Base-by-base conservation (phyloP, 768 basidiomycete species). In the Lactarius akahatsu region DNA sequence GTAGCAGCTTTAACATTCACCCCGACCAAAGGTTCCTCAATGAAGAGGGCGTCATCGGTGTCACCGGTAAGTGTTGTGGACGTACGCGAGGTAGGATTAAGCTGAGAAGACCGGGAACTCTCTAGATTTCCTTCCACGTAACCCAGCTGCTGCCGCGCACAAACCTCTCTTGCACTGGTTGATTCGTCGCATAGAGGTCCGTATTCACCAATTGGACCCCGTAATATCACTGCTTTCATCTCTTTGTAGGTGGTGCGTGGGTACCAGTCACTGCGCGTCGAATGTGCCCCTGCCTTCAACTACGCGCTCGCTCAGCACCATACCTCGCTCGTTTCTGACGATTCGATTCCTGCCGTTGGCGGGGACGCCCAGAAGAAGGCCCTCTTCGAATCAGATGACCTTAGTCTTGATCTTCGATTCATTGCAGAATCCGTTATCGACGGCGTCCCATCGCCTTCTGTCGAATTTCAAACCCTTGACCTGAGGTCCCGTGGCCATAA, bases 261-360 rank as follows among this genome's bases (percentile, higher is more conserved):
- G 0, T 82, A 74, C 8, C 79, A 97, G 38, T 88, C 92, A 0
- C 80, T 96, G 61, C 82, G 85, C 64, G 83, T 98, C 76, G 92
- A 98, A 78, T 95, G 93, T 72, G 94, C 93, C 0, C 96, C 96
- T 0, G 96, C 95, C 0, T 99, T 99, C 85, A 89, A 97, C 76
- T 99, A 99, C 72, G 95, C 94, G 0, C 83, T 90, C 15, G 83
- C 87, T 57, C 58, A 80, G 2, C 96, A 98, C 76, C 84, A 80
- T 9, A 90, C 90, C 1, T 74, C 80, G 34, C 79, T 86, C 70
- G 69, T 86, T 62, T 72, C 78, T 20, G 86, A 88, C 72, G 70
- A 81, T 72, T 78, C 83, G 57, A 57, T 80, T 76, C 70, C 77
- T 34, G 63, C 69, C 55, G 50, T 66, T 20, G 61, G 64, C 40